Base-by-base conservation (phyloP, 768 basidiomycete species). In the Lentinula edodes region DNA sequence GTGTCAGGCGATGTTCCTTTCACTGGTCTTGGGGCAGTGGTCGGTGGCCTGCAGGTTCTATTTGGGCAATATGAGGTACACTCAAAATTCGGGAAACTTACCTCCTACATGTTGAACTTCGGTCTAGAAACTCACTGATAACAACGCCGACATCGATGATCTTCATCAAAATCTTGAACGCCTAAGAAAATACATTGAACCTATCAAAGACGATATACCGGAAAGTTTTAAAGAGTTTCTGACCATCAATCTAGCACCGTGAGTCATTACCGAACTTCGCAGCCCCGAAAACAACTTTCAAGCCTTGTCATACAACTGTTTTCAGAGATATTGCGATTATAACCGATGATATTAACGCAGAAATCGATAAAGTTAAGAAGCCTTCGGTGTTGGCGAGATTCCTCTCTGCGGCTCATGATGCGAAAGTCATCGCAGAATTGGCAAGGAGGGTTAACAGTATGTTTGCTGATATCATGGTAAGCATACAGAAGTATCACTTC, bases 51-150 rank as follows among this genome's bases (percentile, higher is more conserved):
- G 13, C 45, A 10, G 16, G 38, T 6, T 28, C 39, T 59, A 34
- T 39, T 59, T 50, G 58, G 18, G 36, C 58, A 59, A 18, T 59
- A 59, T 15, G 58, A 59, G 58, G 58, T 51, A 50, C n/a, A 32
- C 9, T 6, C 13, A 28, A 28, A 28, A 2, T 28, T 4, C 28
- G 3, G 3, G 28, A 28, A 28, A 28, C 28, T 28, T 2, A 2
- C 18, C 18, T 39, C 13, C 1, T 16, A 15, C 16, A 45, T 36
- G 23, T n/a, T 59, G 5, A 58, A 10, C 15, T 32, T 13, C n/a
- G 20, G 5, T 16, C 5, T 28, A 59, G 59, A 52, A 52, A 41
- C 12, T 35, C 9, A n/a, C 28, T 12, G 48, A 60, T 0, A 60
- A 60, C 15, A n/a, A 42, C 20, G 23, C 39, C 15, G 50, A 52